Evolutionary conservation across 345 rosid genomes (phyloP).

Genomic region (Isatis tinctoria): DNA sequence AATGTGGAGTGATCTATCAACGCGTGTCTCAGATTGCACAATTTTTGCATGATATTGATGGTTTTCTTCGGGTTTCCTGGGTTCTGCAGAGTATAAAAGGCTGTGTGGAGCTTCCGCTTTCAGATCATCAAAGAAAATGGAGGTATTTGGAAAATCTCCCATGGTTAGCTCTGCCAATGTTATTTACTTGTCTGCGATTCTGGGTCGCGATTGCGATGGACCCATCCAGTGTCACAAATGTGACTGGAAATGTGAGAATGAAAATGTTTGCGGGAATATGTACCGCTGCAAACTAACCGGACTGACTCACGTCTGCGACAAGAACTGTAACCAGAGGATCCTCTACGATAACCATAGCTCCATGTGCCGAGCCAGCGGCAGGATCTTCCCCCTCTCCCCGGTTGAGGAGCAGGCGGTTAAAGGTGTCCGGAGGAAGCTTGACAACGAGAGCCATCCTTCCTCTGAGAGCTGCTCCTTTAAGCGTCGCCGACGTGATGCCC

Average conservation of each 20-base stretch:
- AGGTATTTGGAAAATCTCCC: slow-evolving; percentile 71
- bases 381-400: slow-evolving; percentile 67
- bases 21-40: slow-evolving; percentile 1
- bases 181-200: slow-evolving; percentile 82
- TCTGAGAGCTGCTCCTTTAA: slow-evolving; percentile 70
- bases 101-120: slow-evolving; percentile 18
- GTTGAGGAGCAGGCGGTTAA: slow-evolving; percentile 88
- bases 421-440: slow-evolving; percentile 96
- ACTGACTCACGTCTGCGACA: slow-evolving; percentile 95
- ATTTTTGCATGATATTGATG: slow-evolving; percentile 21
- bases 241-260: slow-evolving; percentile 89
- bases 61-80: slow-evolving; percentile 28
- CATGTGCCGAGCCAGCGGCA: slow-evolving; percentile 83
- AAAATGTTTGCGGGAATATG: slow-evolving; percentile 86
- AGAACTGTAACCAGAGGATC: slow-evolving; percentile 97
- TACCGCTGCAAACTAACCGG: slow-evolving; percentile 91
- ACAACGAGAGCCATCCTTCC: slow-evolving; percentile 61
- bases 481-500: slow-evolving; percentile 80
- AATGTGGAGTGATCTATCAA: slow-evolving; percentile 16
- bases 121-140: slow-evolving; percentile 46
- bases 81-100: slow-evolving; percentile 34
- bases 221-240: slow-evolving; percentile 76
- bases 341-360: slow-evolving; percentile 94
- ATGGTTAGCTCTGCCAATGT: slow-evolving; percentile 65
- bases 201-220: slow-evolving; percentile 75